These are phyloP conservation scores for Naganishia cerealis DNA, from an alignment of 1,284 basidiomycete genomes.

Conservation along the genomic window DNA sequence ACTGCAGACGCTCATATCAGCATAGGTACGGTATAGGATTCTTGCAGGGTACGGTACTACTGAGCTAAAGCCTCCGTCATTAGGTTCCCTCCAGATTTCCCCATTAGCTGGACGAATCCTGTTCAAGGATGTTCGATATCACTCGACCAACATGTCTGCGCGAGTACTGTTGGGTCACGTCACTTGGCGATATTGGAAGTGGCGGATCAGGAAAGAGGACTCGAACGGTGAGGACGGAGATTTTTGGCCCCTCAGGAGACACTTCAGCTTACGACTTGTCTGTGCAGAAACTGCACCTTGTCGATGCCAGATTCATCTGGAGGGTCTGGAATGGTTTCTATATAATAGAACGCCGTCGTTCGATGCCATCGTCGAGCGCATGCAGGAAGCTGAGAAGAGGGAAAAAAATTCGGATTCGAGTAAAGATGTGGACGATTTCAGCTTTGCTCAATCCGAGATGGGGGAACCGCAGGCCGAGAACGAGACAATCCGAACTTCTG, in stretches of 20 bases:
- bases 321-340: conserved; percentile 85
- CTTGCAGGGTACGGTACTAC: neutral
- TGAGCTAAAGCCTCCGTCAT: neutral
- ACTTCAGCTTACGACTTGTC: neutral
- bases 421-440: conserved; percentile 1
- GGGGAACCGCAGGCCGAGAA: neutral
- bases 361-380: conserved; percentile 75
- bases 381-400: conserved; percentile 56
- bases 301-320: conserved; percentile 71
- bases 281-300: conserved; percentile 61
- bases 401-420: neutral
- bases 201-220: conserved; percentile 63
- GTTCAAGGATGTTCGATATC: conserved; percentile 79
- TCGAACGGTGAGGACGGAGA: conserved; percentile 1
- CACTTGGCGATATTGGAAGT: conserved; percentile 89
- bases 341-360: conserved; percentile 85
- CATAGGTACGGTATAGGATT: conserved; percentile 37
- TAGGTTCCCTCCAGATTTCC: conserved; percentile 85
- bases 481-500: conserved; percentile 1
- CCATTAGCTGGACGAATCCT: conserved; percentile 80
- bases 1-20: conserved; percentile 48
- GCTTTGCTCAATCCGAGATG: neutral
- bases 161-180: conserved; percentile 77
- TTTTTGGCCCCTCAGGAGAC: conserved; percentile 40
- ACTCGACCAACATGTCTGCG: conserved; percentile 84